phyloP scores from a whole-genome alignment of 169 alveolate genomes.

The Condylostoma magnum region DNA sequence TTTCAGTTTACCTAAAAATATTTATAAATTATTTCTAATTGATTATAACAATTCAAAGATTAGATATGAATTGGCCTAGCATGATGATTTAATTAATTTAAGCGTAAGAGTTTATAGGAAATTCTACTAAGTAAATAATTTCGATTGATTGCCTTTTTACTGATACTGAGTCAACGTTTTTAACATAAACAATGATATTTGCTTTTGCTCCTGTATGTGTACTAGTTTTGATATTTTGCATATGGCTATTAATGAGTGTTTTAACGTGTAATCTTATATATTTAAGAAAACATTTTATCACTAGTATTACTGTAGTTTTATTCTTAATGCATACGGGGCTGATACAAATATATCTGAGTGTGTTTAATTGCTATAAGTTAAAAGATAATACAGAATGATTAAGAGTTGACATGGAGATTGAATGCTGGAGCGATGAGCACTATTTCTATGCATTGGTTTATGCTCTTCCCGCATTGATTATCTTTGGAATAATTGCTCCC shows the following conservation, averaged over 20 bases:
- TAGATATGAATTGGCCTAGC: slow-evolving; percentile 15
- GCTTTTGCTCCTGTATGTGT: background rate
- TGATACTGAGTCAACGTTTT: background rate
- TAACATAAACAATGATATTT: background rate
- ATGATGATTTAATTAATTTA: background rate
- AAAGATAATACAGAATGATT: background rate
- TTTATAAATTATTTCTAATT: slow-evolving; percentile 19
- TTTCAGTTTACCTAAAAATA: slow-evolving; percentile 22
- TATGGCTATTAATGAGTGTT: background rate
- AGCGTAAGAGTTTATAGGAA: background rate
- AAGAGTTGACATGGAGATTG: background rate
- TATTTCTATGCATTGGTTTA: background rate
- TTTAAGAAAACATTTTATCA: background rate
- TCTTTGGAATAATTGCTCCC: background rate
- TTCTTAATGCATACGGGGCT: background rate
- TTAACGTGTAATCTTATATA: background rate
- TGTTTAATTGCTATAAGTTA: background rate
- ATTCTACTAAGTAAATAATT: background rate
- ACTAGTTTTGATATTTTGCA: background rate
- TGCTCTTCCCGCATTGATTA: background rate
- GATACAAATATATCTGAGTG: background rate
- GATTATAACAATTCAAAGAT: background rate
- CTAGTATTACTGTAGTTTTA: background rate
- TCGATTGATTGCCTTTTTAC: slow-evolving; percentile 22
- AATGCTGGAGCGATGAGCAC: background rate